These are phyloP conservation scores for Pleurotus salmoneostramineus DNA, from an alignment of 768 basidiomycete genomes.

Conservation along the genomic window DNA sequence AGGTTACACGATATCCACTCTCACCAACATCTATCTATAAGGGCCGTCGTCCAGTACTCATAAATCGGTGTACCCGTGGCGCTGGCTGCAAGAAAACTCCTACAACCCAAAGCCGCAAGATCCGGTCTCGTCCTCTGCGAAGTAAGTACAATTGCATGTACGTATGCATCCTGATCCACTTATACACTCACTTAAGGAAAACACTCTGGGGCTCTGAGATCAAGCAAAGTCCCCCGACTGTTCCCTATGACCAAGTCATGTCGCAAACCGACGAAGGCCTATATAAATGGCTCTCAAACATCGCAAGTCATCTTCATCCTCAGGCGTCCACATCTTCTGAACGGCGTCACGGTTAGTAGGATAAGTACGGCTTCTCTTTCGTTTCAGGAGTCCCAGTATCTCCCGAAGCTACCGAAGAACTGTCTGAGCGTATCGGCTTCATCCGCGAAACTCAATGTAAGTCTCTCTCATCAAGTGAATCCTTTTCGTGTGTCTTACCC, in stretches of 20 bases:
- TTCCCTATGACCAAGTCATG: slow-evolving; percentile 75
- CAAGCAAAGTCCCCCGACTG: slow-evolving; percentile 64
- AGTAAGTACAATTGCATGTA: background rate
- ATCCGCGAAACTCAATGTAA: slow-evolving; percentile 78
- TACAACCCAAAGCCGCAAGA: slow-evolving; percentile 59
- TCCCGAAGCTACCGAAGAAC: slow-evolving; percentile 78
- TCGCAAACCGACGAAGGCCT: slow-evolving; percentile 58
- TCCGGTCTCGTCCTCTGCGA: background rate
- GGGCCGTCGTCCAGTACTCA: slow-evolving; percentile 63
- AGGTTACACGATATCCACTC: background rate
- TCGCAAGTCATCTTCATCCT: slow-evolving; percentile 38
- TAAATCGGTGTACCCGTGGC: slow-evolving; percentile 83
- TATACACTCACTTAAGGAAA: too few relatives aligned
- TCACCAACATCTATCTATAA: slow-evolving; percentile 17
- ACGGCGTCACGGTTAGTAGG: slow-evolving; percentile 36
- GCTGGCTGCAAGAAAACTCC: slow-evolving; percentile 73
- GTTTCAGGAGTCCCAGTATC: slow-evolving; percentile 77
- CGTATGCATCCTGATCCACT: too few relatives aligned
- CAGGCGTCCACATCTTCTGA: background rate
- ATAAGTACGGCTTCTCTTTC: slow-evolving; percentile 87
- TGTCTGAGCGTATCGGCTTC: slow-evolving; percentile 74
- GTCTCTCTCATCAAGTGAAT: slow-evolving; percentile 8
- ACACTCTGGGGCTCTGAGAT: slow-evolving; percentile 83
- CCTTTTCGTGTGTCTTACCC: background rate
- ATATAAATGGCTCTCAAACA: slow-evolving; percentile 75